Base-by-base conservation (phyloP, 2,329 filamentous ascomycete species). In the Penicillium decumbens region DNA sequence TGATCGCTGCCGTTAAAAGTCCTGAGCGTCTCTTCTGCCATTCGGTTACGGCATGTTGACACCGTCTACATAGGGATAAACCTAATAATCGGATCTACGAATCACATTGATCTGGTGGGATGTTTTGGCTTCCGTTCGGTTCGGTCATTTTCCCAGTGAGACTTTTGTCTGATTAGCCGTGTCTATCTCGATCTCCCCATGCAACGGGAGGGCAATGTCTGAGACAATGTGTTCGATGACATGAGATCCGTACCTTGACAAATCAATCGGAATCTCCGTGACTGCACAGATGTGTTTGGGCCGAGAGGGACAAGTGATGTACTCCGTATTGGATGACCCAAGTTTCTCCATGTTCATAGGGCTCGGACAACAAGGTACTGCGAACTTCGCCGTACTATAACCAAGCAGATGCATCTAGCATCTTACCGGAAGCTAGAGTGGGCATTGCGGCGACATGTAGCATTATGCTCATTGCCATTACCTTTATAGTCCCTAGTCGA, bases 171-270 rank as follows among this genome's bases (percentile, higher is more conserved):
- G 20, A 40, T 49, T 39, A 50, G 43, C 47, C 49, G 9, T 48
- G 52, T 48, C 32, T 27, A 54, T 54, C 52, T 13, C 49, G 40
- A 53, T 53, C 33, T 53, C 45, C 32, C 7, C 5, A 18, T 35
- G 25, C 15, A 28, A 32, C 23, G 20, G 18, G n/a, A 20, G 8
- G 20, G 33, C 33, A 25, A 39, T 58, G 58, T 60, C 58, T 60
- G 13, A 60, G 58, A 58, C 57, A 59, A 9, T 46, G 49, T 54
- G 42, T 46, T 48, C 41, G 43, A 48, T 32, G 8, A 33, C 12
- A 49, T 24, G 8, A 20, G 23, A 27, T 15, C 18, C n/a, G 27
- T 15, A 28, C 28, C 25, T 49, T n/a, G 41, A 32, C 45, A 49
- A 38, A 29, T 33, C 6, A 12, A 38, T 9, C 33, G 13, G 8